These are phyloP conservation scores for Amoebophrya sp. DNA, from an alignment of 169 alveolate genomes.

Conservation along the genomic window DNA sequence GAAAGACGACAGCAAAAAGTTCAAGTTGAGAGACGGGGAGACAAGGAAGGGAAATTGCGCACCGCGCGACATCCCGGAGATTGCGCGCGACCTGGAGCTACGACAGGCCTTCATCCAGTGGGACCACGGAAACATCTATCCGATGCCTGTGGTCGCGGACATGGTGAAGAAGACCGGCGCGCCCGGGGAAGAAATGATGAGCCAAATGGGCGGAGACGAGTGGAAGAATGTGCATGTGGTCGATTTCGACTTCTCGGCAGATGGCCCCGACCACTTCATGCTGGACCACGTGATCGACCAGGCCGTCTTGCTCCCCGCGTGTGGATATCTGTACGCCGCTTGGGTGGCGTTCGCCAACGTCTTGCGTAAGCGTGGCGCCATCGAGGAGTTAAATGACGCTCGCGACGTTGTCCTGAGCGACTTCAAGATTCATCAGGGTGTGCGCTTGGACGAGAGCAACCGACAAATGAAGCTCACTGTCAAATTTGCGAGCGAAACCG, in stretches of 20 bases:
- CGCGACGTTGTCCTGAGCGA: background rate
- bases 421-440: slow-evolving; percentile 19
- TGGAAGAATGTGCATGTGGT: background rate
- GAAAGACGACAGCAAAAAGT: background rate
- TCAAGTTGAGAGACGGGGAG: too few relatives aligned
- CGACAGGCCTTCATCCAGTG: background rate
- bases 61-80: background rate
- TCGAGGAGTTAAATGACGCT: background rate
- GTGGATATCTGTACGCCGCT: background rate
- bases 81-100: background rate
- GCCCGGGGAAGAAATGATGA: background rate
- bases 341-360: background rate
- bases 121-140: background rate
- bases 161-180: background rate
- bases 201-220: background rate
- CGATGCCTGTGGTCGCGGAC: background rate
- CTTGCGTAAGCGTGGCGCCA: background rate
- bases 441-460: background rate
- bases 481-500: background rate
- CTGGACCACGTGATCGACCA: slow-evolving; percentile 23
- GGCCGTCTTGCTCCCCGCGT: background rate
- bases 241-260: background rate
- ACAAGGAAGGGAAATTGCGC: too few relatives aligned
- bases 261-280: background rate
- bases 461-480: background rate